Conservation (phyloP, 257 asterid genomes). For the Fraxinus excelsior region DNA sequence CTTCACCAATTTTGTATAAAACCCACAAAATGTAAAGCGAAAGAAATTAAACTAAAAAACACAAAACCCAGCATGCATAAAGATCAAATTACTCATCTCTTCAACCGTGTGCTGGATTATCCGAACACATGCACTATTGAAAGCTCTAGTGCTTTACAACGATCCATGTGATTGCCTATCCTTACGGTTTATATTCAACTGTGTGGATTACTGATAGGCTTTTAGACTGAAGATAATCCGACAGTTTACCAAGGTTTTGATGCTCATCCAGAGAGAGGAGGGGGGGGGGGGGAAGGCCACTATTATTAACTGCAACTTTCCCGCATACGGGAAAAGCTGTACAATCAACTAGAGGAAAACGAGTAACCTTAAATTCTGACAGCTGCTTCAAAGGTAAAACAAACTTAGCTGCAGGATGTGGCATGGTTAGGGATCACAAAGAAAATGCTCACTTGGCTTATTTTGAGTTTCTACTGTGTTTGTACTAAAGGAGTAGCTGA, state of each 20-base stretch:
- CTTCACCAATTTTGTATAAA: neutral
- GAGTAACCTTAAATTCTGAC: too few species aligned
- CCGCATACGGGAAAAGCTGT: neutral
- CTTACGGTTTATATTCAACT: neutral
- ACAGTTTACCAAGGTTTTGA: constrained; percentile 1
- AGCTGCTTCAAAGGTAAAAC: too few species aligned
- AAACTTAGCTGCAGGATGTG: too few species aligned
- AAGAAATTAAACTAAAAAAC: neutral
- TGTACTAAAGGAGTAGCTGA: too few species aligned
- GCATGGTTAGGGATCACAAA: too few species aligned
- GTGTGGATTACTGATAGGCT: neutral
- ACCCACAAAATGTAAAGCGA: neutral
- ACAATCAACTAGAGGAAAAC: neutral
- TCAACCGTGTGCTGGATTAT: neutral
- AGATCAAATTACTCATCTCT: neutral
- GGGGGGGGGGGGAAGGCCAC: too few species aligned
- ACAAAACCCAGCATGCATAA: neutral
- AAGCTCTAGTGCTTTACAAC: neutral
- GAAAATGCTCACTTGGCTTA: too few species aligned
- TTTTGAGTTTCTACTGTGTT: too few species aligned
- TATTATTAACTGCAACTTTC: neutral
- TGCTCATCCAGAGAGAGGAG: neutral
- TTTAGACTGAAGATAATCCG: neutral
- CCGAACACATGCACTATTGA: neutral
- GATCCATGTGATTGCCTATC: neutral